These are phyloP conservation scores for Lycium barbarum DNA, from an alignment of 257 asterid genomes.

Conservation along the genomic window DNA sequence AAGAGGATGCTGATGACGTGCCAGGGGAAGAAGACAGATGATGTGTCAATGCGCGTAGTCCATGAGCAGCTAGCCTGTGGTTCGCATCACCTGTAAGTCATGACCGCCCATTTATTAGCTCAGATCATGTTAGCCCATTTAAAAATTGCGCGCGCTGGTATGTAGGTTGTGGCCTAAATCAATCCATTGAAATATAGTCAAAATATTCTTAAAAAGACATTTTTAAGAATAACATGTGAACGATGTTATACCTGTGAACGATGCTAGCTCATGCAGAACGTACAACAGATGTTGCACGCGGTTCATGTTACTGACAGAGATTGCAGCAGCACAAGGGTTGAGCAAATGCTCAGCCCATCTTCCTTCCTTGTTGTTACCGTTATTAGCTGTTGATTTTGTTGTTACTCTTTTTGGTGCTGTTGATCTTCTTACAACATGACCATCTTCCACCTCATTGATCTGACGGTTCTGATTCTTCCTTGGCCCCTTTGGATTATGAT, in stretches of 20 bases:
- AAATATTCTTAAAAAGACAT: no score
- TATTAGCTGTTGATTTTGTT: slow-evolving; percentile 40
- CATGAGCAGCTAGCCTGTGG: slow-evolving; percentile 77
- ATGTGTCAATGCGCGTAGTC: slow-evolving; percentile 71
- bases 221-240: no score
- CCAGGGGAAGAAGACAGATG: slow-evolving; percentile 59
- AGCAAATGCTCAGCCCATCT: slow-evolving; percentile 95
- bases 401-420: slow-evolving; percentile 45
- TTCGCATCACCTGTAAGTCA: slow-evolving; percentile 64
- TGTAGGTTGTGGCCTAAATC: no score
- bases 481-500: slow-evolving; percentile 35
- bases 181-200: no score
- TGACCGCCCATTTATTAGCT: no score
- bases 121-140: no score
- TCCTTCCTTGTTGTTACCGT: slow-evolving; percentile 62
- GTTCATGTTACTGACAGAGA: slow-evolving; percentile 58
- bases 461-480: slow-evolving; percentile 40
- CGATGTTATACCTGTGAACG: slow-evolving; percentile 35
- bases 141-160: no score
- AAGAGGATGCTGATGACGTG: slow-evolving; percentile 32
- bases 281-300: slow-evolving; percentile 79
- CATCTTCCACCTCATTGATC: slow-evolving; percentile 36
- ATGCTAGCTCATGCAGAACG: slow-evolving; percentile 72
- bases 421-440: slow-evolving; percentile 36
- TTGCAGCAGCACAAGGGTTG: slow-evolving; percentile 87